Evolutionary conservation across 768 basidiomycete species (phyloP).

Genomic region (Serendipita sp.): DNA sequence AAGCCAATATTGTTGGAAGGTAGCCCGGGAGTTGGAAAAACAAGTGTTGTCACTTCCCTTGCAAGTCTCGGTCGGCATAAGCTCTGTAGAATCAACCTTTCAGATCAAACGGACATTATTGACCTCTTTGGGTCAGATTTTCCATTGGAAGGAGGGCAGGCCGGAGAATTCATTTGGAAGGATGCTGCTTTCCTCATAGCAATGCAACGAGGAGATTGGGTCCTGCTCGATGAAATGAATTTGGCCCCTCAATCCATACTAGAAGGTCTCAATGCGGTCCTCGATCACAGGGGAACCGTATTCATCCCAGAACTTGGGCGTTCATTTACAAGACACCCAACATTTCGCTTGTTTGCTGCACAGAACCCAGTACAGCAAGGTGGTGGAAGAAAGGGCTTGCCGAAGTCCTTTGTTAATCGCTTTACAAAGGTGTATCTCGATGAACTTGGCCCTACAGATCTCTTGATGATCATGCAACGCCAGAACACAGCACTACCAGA

Average conservation of each 20-base stretch:
- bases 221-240: conserved; percentile 98
- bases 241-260: conserved; percentile 91
- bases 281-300: conserved; percentile 90
- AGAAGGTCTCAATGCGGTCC: conserved; percentile 88
- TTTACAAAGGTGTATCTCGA: conserved; percentile 96
- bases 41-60: conserved; percentile 77
- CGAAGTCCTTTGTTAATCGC: conserved; percentile 92
- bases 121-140: conserved; percentile 95
- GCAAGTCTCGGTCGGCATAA: conserved; percentile 63
- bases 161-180: conserved; percentile 94
- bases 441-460: conserved; percentile 62
- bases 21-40: conserved; percentile 96
- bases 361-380: conserved; percentile 95
- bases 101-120: conserved; percentile 92
- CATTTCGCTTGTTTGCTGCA: conserved; percentile 95
- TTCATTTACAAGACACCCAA: conserved; percentile 72
- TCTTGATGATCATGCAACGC: conserved; percentile 59
- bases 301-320: conserved; percentile 90
- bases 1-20: conserved; percentile 95
- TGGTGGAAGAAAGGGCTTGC: conserved; percentile 91
- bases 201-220: conserved; percentile 93
- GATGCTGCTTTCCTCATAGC: conserved; percentile 92
- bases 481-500: conserved; percentile 49
- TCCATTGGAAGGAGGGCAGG: conserved; percentile 77
- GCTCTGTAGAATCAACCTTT: conserved; percentile 87